Evolutionary conservation across 176 grass and related monocot genomes (phyloP), one percentile per base, ranked within the genome.

Genomic region (Thinopyrum elongatum): DNA sequence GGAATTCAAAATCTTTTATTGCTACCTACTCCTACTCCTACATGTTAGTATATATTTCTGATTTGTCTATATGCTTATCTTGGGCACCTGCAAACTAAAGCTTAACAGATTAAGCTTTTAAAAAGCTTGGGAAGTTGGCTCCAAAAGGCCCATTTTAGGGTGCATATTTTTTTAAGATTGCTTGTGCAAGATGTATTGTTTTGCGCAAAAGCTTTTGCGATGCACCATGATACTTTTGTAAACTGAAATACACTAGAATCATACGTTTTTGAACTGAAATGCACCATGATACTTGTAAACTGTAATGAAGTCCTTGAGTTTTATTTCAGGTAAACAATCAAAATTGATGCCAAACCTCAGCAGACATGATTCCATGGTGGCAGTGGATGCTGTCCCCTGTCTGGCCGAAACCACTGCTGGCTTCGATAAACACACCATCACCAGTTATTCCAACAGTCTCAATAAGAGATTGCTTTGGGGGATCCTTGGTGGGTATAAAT

Each of bases 281-380:
- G 65, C 41, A 35, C 7, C 19, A 27, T 31, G 59, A 85, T 75
- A 59, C 31, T 44, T 53, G 49, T 19, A 53, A 53, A 53, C 49
- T 19, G 21, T 44, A 41, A 65, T 84, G 1, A 67, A 67, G 15
- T 25, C 10, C 59, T 16, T 67, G 4, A 41, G 35, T 70, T 80
- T 83, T 71, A 51, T 33, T 70, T 34, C 19, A 70, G 80, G 25
- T 85, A 34, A 34, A 66, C 33, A 61, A 64, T 62, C 10, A 28
- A 61, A 84, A 80, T 63, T 29, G 83, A 83, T 30, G 22, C 4
- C 83, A 77, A 65, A 95, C 96, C 96, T 98, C 96, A 27, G 93
- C 96, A 4, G 96, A 98, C 90, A 95, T 94, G 76, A 98, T 98
- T 80, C 96, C 96, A 42, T 98, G 96, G 86, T 98, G 93, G 60